Conservation (phyloP, 2,329 filamentous ascomycete species). For the Colletotrichum chlorophyti region DNA sequence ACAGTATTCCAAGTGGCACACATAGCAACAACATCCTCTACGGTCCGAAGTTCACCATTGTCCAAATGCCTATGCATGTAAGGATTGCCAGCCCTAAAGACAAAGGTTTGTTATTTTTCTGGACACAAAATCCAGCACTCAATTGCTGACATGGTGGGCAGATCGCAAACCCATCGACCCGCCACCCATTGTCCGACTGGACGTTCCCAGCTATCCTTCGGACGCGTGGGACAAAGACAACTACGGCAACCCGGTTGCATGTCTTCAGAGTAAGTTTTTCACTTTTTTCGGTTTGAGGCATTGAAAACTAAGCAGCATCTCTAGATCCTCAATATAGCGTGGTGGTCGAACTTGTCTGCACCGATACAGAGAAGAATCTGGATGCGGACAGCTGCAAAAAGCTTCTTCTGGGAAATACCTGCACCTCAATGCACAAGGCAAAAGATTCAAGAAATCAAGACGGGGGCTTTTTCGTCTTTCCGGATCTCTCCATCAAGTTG, state of each 20-base stretch:
- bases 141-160: slow-evolving; percentile 37
- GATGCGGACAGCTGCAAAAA: slow-evolving; percentile 42
- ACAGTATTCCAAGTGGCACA: no score
- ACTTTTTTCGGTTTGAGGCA: no score
- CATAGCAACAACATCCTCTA: no score
- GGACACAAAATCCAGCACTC: background rate
- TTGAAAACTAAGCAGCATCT: background rate
- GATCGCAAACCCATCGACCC: slow-evolving; percentile 89
- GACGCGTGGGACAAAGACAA: slow-evolving; percentile 55
- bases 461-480: slow-evolving; percentile 90
- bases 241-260: slow-evolving; percentile 2
- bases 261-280: slow-evolving; percentile 67
- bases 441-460: slow-evolving; percentile 81
- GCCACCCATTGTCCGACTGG: slow-evolving; percentile 81
- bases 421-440: slow-evolving; percentile 82
- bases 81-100: slow-evolving; percentile 46
- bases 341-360: slow-evolving; percentile 49
- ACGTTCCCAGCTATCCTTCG: slow-evolving; percentile 55
- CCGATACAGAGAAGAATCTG: slow-evolving; percentile 43
- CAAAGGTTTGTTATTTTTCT: slow-evolving; percentile 62
- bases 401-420: slow-evolving; percentile 72
- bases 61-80: no score
- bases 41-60: no score
- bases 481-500: slow-evolving; percentile 80
- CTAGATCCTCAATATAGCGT: slow-evolving; percentile 58